Conservation (phyloP, 495 filamentous ascomycete genomes). For the Bathelium albidoporum region DNA sequence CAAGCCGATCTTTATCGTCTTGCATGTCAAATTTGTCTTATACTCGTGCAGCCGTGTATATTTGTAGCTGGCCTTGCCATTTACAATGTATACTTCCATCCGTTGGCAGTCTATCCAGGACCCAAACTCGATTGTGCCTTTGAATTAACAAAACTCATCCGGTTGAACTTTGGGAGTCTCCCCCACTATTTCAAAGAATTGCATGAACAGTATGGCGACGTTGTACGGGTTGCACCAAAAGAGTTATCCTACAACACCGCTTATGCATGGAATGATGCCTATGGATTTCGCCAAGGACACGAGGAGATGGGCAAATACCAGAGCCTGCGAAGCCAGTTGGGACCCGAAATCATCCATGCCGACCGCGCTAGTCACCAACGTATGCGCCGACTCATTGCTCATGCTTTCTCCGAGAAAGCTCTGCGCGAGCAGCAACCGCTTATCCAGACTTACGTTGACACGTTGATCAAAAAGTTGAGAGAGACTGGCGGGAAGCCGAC, state of each 20-base stretch:
- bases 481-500: slow-evolving; percentile 7
- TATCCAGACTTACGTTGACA: slow-evolving; percentile 6
- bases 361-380: slow-evolving; percentile 7
- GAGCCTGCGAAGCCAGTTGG: background rate
- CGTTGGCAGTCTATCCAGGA: slow-evolving; percentile 7
- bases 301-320: slow-evolving; percentile 1
- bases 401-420: slow-evolving; percentile 10
- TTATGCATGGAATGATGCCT: slow-evolving; percentile 11
- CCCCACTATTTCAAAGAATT: background rate
- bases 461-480: slow-evolving; percentile 3
- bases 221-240: slow-evolving; percentile 11
- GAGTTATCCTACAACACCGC: slow-evolving; percentile 9
- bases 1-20: background rate
- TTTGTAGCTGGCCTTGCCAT: background rate
- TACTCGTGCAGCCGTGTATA: background rate
- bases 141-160: background rate
- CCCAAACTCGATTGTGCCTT: slow-evolving; percentile 9
- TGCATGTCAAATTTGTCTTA: no score
- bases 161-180: background rate
- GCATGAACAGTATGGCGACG: slow-evolving; percentile 14
- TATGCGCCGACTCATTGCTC: slow-evolving; percentile 4
- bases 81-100: slow-evolving; percentile 13
- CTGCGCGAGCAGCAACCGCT: slow-evolving; percentile 8
- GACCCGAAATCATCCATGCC: background rate
- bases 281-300: slow-evolving; percentile 6